Base-by-base conservation (phyloP, 495 filamentous ascomycete species). In the Neurospora cerealis region DNA sequence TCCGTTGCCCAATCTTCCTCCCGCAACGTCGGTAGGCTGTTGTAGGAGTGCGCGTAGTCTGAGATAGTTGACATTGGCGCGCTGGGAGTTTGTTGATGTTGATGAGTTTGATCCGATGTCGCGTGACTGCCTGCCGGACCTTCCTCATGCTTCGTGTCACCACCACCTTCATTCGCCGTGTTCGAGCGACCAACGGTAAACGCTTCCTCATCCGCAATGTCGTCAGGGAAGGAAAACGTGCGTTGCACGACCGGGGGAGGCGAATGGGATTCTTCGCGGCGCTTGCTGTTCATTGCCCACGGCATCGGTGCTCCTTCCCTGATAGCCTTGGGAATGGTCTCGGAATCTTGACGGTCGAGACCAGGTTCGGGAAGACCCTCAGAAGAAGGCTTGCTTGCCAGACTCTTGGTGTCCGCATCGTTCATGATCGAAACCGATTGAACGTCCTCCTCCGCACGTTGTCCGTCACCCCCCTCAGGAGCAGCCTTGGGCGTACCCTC, bases 1-100 rank as follows among this genome's bases (percentile, higher is more conserved):
- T 84, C 73, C 19, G 82, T 81, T 8, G 83, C 80, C 17, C 73
- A 76, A 34, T 78, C 82, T 73, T 84, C 82, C 72, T 86, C 84
- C 75, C 80, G 77, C 15, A 86, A 83, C 9, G 83, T 82, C 28
- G 84, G 76, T 11, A 86, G 78, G 73, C 80, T 83, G 19, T 81
- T 75, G 21, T 81, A 78, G n/a, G 81, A 79, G 32, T 81, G 80
- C 46, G 81, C 79, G 69, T 82, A 82, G 74, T 82, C 80, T 17
- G 75, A 73, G 5, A 81, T 74, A 37, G 72, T 80, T 21, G 79
- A 79, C 39, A 79, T 75, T 10, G 73, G 78, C 39, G 78, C 78
- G n/a, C 80, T 73, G 39, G 37, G 34, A 15, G 28, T 66, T 66
- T 34, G 54, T 34, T 32, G 54, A 62, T 62, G 54, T 9, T 37